Evolutionary conservation across 805 yeast genomes (phyloP), one percentile per base, ranked within the genome.

Genomic region (Ogataea nakhonphanomensis): DNA sequence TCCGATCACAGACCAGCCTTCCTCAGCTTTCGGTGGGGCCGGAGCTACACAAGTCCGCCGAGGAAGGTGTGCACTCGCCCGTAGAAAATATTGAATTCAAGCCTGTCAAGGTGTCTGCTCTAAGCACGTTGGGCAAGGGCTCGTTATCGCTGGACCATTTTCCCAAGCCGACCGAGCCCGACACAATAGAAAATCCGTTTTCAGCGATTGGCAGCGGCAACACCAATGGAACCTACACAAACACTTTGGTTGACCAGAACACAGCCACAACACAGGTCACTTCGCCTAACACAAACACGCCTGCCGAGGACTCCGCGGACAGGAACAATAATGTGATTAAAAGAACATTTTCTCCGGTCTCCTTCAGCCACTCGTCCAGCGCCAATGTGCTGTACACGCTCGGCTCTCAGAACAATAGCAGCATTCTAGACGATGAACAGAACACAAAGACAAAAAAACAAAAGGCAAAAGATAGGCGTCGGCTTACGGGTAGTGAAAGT

Each of bases 61-160:
- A 26, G 12, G 43, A 42, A 11, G 20, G 39, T 11, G 32, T 41
- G 17, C 40, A 48, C 11, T 50, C 61, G 1, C 43, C 46, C 3
- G 35, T 43, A 0, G 53, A 64, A 7, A 61, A 61, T 21, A 71
- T 76, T 14, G 70, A 65, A 23, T 77, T 77, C 49, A 70, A 62
- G 39, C 70, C 78, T 0, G 58, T 76, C 4, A 62, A 74, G 33
- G 69, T 69, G 29, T 63, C 76, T 3, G 70, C 76, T 0, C 44
- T 75, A 17, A 68, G 64, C 39, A 67, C 79, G 0, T 41, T 77
- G 34, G 81, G 81, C 2, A 58, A 65, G 30, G 81, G 81, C 2
- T 63, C 67, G 20, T 59, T 77, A 30, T 50, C 68, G 0, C 52
- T 73, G 9, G 67, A 61, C 14, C 41, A 52, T 33, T 64, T 64